phyloP scores from a whole-genome alignment of 305 asterid genomes.

The Stenogyne calaminthoides region DNA sequence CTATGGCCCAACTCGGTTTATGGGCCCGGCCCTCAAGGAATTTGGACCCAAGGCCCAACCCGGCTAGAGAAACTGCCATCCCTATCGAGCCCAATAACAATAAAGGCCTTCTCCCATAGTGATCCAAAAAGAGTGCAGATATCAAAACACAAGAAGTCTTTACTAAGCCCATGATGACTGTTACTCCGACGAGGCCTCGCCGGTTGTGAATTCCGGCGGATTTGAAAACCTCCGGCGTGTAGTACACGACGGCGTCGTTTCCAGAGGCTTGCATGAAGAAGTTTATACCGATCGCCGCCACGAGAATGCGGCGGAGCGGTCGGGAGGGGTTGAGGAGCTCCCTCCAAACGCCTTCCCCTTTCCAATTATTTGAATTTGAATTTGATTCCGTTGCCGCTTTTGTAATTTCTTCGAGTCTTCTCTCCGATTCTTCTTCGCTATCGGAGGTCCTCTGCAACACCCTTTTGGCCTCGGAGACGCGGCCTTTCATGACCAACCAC shows the following conservation, averaged over 20 bases:
- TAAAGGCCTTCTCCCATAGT: constrained; percentile 71
- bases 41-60: constrained; percentile 65
- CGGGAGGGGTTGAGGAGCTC: constrained; percentile 53
- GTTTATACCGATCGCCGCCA: constrained; percentile 69
- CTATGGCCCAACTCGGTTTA: constrained; percentile 75
- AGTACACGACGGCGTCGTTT: constrained; percentile 82
- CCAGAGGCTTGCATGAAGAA: constrained; percentile 94
- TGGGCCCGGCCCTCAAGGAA: constrained; percentile 42
- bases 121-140: constrained; percentile 70
- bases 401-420: constrained; percentile 52
- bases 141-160: constrained; percentile 60
- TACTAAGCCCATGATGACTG: constrained; percentile 65
- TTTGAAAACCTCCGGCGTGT: constrained; percentile 74
- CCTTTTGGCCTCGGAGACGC: constrained; percentile 45
- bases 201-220: constrained; percentile 59
- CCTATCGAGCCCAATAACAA: constrained; percentile 64
- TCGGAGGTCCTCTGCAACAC: constrained; percentile 55
- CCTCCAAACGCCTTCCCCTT: constrained; percentile 60
- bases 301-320: constrained; percentile 56
- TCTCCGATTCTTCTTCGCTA: constrained; percentile 54
- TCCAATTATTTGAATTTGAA: constrained; percentile 20
- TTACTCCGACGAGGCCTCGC: constrained; percentile 58
- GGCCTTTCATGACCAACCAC: constrained; percentile 74
- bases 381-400: constrained; percentile 23
- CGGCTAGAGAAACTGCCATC: constrained; percentile 51